A percentile compares a stretch with the other conserved stretches of the same genome.
Conservation (phyloP, 139 green algal genomes). For the Picochlorum sp. region DNA sequence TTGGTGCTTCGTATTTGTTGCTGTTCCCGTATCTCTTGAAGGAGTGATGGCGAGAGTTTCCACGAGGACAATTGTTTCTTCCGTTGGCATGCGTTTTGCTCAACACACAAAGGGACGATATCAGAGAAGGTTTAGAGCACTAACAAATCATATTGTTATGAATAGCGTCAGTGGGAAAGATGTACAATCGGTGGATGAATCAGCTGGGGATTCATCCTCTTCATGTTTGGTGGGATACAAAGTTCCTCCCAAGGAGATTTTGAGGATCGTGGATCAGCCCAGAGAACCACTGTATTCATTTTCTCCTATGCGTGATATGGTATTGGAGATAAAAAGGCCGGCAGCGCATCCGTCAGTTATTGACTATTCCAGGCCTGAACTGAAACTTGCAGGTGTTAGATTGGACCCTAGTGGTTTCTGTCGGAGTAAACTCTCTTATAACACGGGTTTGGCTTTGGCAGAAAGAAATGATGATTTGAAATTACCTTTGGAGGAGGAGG, state of each 20-base stretch:
- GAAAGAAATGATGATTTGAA: conserved; percentile 30
- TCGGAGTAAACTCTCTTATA: conserved; percentile 70
- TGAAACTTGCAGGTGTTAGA: conserved; percentile 87
- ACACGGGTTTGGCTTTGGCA: conserved; percentile 36
- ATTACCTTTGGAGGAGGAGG: conserved; percentile 32
- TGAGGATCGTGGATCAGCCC: conserved; percentile 77
- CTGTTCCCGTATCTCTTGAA: too few species aligned
- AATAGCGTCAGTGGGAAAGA: too few species aligned
- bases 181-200: background rate
- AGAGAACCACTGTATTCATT: conserved; percentile 75
- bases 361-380: conserved; percentile 83
- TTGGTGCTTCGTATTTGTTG: too few species aligned
- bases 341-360: conserved; percentile 72
- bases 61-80: too few species aligned
- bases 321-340: conserved; percentile 77
- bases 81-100: too few species aligned
- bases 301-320: conserved; percentile 70
- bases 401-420: conserved; percentile 76
- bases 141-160: too few species aligned
- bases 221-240: conserved; percentile 49
- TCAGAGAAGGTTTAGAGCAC: too few species aligned
- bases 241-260: conserved; percentile 73
- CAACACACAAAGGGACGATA: too few species aligned
- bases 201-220: background rate
- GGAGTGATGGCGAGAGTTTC: too few species aligned